Evolutionary conservation across 805 yeast genomes (phyloP).

Genomic region (Monosporozyma unispora): DNA sequence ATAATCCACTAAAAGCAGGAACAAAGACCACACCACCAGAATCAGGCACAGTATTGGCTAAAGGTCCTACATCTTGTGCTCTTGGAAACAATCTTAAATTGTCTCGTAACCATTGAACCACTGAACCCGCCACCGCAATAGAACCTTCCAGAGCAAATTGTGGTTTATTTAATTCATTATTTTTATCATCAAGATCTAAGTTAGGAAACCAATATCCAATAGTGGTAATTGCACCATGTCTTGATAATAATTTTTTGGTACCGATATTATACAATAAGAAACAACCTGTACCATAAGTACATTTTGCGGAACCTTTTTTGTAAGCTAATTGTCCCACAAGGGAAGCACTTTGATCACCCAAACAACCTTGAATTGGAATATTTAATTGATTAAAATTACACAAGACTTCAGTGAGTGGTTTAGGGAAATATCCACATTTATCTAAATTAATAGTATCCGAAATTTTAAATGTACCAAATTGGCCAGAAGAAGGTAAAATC

Average conservation of each 20-base stretch:
- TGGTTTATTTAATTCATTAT: constrained; percentile 37
- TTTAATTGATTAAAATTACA: constrained; percentile 40
- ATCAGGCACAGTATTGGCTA: constrained; percentile 71
- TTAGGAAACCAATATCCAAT: constrained; percentile 84
- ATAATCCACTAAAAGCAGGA: constrained; percentile 89
- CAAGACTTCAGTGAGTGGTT: constrained; percentile 43
- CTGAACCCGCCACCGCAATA: constrained; percentile 91
- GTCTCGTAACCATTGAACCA: constrained; percentile 89
- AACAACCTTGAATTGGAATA: constrained; percentile 77
- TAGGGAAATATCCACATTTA: constrained; percentile 10
- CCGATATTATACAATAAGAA: constrained; percentile 88
- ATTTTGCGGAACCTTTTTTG: constrained; percentile 76
- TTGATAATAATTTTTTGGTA: constrained; percentile 52
- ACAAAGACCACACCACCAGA: constrained; percentile 91
- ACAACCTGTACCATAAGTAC: constrained; percentile 96
- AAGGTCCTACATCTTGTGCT: constrained; percentile 82
- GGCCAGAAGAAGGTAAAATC: constrained; percentile 69
- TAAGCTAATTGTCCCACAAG: constrained; percentile 88
- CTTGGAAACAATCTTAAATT: constrained; percentile 73
- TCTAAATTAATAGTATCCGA: background rate
- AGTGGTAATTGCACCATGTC: constrained; percentile 81
- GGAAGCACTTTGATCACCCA: constrained; percentile 93
- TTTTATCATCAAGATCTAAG: constrained; percentile 27
- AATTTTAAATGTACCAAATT: constrained; percentile 55
- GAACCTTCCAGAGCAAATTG: constrained; percentile 92